A percentile compares a stretch with the other conserved stretches of the same genome.
phyloP scores from a whole-genome alignment of 2,329 filamentous ascomycete species.

The Lasiodiplodia gonubiensis region DNA sequence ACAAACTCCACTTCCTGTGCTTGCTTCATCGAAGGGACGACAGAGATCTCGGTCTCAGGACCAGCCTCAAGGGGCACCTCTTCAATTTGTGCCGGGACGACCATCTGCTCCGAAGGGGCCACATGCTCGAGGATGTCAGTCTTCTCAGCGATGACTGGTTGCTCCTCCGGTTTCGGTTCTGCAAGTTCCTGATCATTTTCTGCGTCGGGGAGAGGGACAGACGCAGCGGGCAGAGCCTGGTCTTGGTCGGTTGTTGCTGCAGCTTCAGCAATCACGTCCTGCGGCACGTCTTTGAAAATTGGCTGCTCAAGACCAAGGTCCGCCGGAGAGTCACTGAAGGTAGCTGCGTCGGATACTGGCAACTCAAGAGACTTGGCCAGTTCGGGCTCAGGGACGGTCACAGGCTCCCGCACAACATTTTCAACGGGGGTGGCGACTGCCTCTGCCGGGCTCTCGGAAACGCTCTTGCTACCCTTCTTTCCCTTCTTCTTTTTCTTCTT shows the following conservation, averaged over 20 bases:
- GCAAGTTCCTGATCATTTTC: background rate
- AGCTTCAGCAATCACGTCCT: background rate
- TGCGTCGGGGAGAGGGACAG: background rate
- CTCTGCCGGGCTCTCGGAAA: background rate
- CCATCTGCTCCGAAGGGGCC: background rate
- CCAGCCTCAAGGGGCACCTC: background rate
- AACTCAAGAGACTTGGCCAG: background rate
- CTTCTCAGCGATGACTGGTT: background rate
- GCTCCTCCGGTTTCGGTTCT: background rate
- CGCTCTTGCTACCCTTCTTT: slow-evolving; percentile 15
- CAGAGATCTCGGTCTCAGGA: background rate
- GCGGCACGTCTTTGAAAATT: background rate
- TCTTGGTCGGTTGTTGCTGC: background rate
- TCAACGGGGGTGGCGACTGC: background rate
- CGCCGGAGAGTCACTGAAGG: background rate
- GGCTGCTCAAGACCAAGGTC: background rate
- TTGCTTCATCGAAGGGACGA: background rate
- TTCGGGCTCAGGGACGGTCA: background rate
- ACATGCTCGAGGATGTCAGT: background rate
- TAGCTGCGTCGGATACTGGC: background rate
- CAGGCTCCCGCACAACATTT: background rate
- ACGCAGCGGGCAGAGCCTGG: background rate
- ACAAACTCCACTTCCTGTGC: background rate
- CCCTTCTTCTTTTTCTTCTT: slow-evolving; percentile 25
- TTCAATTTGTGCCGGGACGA: background rate